Conservation (phyloP, 768 basidiomycete genomes). For the Phlebiopsis flavidoalba region DNA sequence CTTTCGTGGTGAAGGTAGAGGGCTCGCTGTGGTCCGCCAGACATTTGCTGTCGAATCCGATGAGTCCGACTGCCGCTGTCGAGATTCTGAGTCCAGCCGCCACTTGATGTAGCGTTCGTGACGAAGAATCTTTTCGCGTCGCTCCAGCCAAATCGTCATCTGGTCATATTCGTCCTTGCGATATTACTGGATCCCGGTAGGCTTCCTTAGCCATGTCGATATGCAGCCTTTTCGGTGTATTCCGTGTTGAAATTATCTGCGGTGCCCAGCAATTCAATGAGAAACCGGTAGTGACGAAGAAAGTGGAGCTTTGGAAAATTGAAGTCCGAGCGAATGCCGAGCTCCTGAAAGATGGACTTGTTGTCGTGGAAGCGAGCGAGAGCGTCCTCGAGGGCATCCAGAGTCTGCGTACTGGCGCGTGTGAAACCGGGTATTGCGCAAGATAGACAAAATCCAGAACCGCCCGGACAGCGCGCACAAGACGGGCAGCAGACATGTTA, state of each 20-base stretch:
- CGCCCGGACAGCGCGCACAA: conserved; percentile 14
- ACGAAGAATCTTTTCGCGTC: conserved; percentile 25
- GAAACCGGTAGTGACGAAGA: conserved; percentile 16
- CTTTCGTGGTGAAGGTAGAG: conserved; percentile 6
- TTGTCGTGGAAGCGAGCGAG: conserved; percentile 17
- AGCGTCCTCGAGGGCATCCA: conserved; percentile 9
- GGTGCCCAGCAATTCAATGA: conserved; percentile 14
- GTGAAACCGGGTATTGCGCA: conserved; percentile 20
- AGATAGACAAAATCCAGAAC: conserved; percentile 23
- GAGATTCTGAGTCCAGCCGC: not conserved
- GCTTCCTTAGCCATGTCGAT: conserved; percentile 12
- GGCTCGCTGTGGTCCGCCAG: no score
- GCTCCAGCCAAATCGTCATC: conserved; percentile 35
- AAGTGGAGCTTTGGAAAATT: conserved; percentile 21
- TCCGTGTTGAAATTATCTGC: conserved; percentile 21
- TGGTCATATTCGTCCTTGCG: conserved; percentile 26
- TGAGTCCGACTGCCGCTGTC: not conserved
- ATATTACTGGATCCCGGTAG: conserved; percentile 5
- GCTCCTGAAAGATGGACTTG: conserved; percentile 20
- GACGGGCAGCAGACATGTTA: not conserved
- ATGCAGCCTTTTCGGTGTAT: conserved; percentile 11
- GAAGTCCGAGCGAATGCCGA: conserved; percentile 17
- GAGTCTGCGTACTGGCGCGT: conserved; percentile 8
- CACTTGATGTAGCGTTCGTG: conserved; percentile 19
- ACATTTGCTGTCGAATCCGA: no score